These are phyloP conservation scores for Caloboletus firmus DNA, from an alignment of 1,284 basidiomycete genomes.

Conservation along the genomic window DNA sequence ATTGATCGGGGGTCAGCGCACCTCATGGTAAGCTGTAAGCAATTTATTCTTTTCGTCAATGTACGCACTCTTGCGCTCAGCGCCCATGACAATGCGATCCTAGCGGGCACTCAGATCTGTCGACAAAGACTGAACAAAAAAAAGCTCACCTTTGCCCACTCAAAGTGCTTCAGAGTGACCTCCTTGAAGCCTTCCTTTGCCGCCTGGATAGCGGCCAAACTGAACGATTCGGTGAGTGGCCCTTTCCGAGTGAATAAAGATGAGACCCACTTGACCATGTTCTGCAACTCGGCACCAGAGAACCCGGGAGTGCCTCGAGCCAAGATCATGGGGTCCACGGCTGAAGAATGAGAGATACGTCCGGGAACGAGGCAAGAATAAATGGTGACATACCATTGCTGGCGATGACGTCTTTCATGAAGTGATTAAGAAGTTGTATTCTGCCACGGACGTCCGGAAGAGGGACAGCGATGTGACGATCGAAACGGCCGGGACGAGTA, in stretches of 20 bases:
- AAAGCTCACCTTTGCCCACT: constrained; percentile 84
- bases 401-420: constrained; percentile 78
- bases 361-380: background rate
- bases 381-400: constrained; percentile 48
- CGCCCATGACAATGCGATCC: constrained; percentile 95
- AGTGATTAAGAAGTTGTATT: constrained; percentile 85
- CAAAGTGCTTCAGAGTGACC: constrained; percentile 82
- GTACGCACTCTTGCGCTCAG: constrained; percentile 85
- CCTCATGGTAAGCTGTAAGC: constrained; percentile 94
- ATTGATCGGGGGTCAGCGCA: constrained; percentile 28
- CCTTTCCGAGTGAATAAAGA: background rate
- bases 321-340: constrained; percentile 80
- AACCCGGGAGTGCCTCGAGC: constrained; percentile 91
- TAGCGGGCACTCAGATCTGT: constrained; percentile 28
- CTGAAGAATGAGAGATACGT: constrained; percentile 34
- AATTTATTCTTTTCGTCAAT: constrained; percentile 83
- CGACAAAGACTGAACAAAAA: background rate
- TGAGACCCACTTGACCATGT: constrained; percentile 81
- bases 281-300: constrained; percentile 90
- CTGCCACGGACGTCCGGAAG: constrained; percentile 87
- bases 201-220: constrained; percentile 90
- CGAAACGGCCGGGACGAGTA: constrained; percentile 91
- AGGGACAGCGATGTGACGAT: constrained; percentile 87
- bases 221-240: constrained; percentile 29
- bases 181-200: constrained; percentile 75